These are phyloP conservation scores for Nicotiana undulata DNA, from an alignment of 257 asterid species.

Conservation along the genomic window DNA sequence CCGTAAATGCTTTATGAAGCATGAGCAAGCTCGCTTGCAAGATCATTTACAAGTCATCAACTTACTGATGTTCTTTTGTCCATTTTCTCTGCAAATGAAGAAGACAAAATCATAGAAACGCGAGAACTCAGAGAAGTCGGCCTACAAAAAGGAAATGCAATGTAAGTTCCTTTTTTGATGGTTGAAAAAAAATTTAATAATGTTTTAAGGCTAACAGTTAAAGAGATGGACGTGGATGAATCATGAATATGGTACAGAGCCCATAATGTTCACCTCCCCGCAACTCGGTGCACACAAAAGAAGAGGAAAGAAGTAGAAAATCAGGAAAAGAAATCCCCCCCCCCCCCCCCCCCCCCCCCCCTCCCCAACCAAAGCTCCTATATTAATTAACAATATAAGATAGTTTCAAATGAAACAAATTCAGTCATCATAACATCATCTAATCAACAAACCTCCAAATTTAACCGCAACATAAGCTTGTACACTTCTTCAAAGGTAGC, in stretches of 20 bases:
- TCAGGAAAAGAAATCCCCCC: background rate
- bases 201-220: background rate
- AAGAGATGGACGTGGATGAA: background rate
- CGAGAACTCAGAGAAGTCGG: conserved; percentile 68
- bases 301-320: background rate
- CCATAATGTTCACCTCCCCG: background rate
- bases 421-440: background rate
- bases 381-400: background rate
- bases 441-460: conserved; percentile 41
- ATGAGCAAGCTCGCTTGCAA: background rate
- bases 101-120: conserved; percentile 86
- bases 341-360: no score
- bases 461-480: conserved; percentile 64
- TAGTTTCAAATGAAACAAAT: background rate
- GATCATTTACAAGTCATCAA: conserved; percentile 5
- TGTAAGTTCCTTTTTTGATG: background rate
- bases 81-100: conserved; percentile 92
- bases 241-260: background rate
- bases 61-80: conserved; percentile 90
- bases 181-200: background rate
- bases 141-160: conserved; percentile 33
- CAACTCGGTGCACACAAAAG: background rate
- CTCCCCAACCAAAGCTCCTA: background rate
- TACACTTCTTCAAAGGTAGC: conserved; percentile 63
- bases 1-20: background rate